These are phyloP conservation scores for Xylaria sp. DNA, from an alignment of 2,329 filamentous ascomycete genomes.

Conservation along the genomic window DNA sequence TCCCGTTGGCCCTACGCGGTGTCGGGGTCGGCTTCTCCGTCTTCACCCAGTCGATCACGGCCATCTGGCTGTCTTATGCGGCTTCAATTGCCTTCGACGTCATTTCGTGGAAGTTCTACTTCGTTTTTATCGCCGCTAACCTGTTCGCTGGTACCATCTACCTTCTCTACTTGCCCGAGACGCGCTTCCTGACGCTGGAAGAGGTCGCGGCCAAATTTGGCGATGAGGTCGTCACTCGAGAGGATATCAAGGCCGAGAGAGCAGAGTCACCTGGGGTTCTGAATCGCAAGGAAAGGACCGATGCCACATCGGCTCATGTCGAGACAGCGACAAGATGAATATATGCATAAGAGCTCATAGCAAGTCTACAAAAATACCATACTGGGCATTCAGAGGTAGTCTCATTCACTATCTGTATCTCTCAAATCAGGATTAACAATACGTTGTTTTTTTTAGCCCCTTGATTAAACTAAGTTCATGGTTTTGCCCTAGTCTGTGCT, in stretches of 20 bases:
- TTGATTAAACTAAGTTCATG: too few relatives aligned
- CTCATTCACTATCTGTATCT: too few relatives aligned
- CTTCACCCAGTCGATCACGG: slow-evolving; percentile 46
- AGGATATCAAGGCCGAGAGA: slow-evolving; percentile 1
- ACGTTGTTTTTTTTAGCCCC: too few relatives aligned
- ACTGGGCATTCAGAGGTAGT: not conserved
- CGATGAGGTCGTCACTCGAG: slow-evolving; percentile 41
- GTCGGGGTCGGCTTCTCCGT: slow-evolving; percentile 44
- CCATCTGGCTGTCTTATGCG: slow-evolving; percentile 48
- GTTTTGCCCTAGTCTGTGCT: too few relatives aligned
- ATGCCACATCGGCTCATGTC: slow-evolving; percentile 4
- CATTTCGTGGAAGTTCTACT: slow-evolving; percentile 49
- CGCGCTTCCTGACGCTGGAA: slow-evolving; percentile 48
- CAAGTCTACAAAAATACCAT: not conserved
- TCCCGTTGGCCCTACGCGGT: slow-evolving; percentile 45
- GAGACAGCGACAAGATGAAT: slow-evolving; percentile 12
- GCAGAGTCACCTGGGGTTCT: not conserved
- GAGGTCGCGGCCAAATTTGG: slow-evolving; percentile 50
- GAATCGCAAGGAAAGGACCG: not conserved
- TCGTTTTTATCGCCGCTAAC: slow-evolving; percentile 50
- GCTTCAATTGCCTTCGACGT: slow-evolving; percentile 46
- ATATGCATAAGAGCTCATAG: not conserved
- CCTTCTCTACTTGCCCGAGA: slow-evolving; percentile 51
- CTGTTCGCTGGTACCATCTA: slow-evolving; percentile 47
- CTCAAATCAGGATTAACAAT: too few relatives aligned